A percentile compares a stretch with the other conserved stretches of the same genome.
Evolutionary conservation across 805 yeast genomes (phyloP).

Genomic region (Spathaspora boniae): DNA sequence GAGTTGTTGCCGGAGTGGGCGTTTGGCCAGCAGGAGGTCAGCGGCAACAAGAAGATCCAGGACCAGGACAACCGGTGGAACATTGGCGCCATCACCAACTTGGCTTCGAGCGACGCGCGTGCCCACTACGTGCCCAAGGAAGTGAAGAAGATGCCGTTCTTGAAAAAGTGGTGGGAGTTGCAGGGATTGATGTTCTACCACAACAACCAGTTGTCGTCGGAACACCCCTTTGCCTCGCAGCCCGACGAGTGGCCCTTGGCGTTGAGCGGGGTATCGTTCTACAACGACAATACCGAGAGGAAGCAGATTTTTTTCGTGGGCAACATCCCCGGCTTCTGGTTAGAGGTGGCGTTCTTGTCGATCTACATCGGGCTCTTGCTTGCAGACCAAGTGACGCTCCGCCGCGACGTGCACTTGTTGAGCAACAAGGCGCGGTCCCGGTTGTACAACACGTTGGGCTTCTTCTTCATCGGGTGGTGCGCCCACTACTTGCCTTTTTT

Average conservation of each 20-base stretch:
- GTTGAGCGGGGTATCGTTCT: conserved; percentile 88
- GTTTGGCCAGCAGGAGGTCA: conserved; percentile 84
- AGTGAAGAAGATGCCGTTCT: conserved; percentile 64
- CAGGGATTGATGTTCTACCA: conserved; percentile 88
- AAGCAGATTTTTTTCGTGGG: conserved; percentile 89
- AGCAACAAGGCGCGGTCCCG: conserved; percentile 62
- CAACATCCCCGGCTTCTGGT: conserved; percentile 88
- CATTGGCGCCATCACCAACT: conserved; percentile 63
- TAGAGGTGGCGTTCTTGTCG: conserved; percentile 63
- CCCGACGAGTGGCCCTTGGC: conserved; percentile 92
- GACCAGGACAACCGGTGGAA: conserved; percentile 73
- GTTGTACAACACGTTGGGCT: conserved; percentile 76
- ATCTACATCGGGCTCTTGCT: conserved; percentile 60
- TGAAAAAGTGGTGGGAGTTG: conserved; percentile 84
- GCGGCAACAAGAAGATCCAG: conserved; percentile 81
- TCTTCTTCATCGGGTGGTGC: conserved; percentile 82
- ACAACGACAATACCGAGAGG: conserved; percentile 69
- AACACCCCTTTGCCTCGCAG: conserved; percentile 93
- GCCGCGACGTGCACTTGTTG: conserved; percentile 63
- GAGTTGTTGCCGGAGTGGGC: conserved; percentile 93
- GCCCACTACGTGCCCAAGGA: conserved; percentile 60
- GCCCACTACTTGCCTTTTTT: conserved; percentile 90
- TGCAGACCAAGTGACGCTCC: conserved; percentile 73
- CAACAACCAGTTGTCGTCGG: conserved; percentile 79
- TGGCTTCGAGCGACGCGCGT: conserved; percentile 55